These are phyloP conservation scores for Phytophthora hybrid DNA, from an alignment of 352 stramenopile genomes.

Conservation along the genomic window DNA sequence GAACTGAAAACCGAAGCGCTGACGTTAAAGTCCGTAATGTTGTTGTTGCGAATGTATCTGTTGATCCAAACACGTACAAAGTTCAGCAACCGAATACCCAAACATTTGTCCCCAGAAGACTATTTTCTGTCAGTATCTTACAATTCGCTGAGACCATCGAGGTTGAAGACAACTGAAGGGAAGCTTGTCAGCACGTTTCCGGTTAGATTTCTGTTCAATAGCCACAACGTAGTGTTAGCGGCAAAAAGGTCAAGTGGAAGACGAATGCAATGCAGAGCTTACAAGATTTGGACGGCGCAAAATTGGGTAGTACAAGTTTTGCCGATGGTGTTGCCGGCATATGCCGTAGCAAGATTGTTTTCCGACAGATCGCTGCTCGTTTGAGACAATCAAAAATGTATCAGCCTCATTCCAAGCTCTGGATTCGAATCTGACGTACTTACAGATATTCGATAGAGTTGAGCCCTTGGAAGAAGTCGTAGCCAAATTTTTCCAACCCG, in stretches of 20 bases:
- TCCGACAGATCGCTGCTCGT: slow-evolving; percentile 46
- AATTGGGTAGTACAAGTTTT: slow-evolving; percentile 37
- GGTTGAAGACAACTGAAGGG: slow-evolving; percentile 41
- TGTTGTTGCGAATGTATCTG: slow-evolving; percentile 50
- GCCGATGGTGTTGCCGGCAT: slow-evolving; percentile 38
- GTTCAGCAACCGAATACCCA: background rate
- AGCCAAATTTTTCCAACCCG: slow-evolving; percentile 43
- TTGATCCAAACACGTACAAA: background rate
- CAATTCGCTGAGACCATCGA: slow-evolving; percentile 38
- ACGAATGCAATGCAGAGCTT: slow-evolving; percentile 4
- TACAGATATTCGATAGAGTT: slow-evolving; percentile 44
- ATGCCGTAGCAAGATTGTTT: slow-evolving; percentile 46
- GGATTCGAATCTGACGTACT: background rate
- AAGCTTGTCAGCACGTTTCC: slow-evolving; percentile 43
- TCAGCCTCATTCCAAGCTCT: background rate
- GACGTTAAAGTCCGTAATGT: slow-evolving; percentile 48
- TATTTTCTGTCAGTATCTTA: slow-evolving; percentile 8
- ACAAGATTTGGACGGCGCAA: slow-evolving; percentile 45
- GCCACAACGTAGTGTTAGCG: background rate
- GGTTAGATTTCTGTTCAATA: slow-evolving; percentile 37
- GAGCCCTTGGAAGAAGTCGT: slow-evolving; percentile 42
- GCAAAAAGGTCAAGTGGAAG: background rate
- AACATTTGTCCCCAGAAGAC: background rate
- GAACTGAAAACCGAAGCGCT: slow-evolving; percentile 19
- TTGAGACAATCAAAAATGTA: background rate